These are phyloP conservation scores for Rhizopus arrhizus DNA, from an alignment of 371 early-diverging fungal species.

Conservation along the genomic window DNA sequence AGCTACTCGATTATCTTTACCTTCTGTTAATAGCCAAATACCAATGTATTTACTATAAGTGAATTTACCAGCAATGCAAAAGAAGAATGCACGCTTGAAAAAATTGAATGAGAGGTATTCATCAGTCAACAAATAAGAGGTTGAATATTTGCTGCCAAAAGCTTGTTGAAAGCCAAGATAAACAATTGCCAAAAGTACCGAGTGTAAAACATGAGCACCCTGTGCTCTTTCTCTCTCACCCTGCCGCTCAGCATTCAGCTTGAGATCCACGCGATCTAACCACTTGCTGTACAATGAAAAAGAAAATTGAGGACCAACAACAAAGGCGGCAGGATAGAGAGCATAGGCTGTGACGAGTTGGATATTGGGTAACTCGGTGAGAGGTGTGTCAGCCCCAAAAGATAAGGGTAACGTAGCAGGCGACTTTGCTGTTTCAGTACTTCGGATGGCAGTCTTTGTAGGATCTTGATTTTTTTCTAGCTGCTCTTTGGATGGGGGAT, in stretches of 20 bases:
- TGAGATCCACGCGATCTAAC: conserved; percentile 17
- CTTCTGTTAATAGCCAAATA: conserved; percentile 72
- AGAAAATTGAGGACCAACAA: conserved; percentile 78
- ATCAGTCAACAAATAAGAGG: conserved; percentile 50
- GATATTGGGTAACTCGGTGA: conserved; percentile 51
- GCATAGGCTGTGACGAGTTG: conserved; percentile 59
- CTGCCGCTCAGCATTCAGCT: conserved; percentile 24
- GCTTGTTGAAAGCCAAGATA: conserved; percentile 60
- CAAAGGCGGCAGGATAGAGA: conserved; percentile 66
- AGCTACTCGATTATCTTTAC: conserved; percentile 16
- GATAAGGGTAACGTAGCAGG: conserved; percentile 36
- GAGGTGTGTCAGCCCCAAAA: conserved; percentile 41
- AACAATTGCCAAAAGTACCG: conserved; percentile 49
- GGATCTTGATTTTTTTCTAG: conserved; percentile 8
- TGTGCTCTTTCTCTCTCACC: conserved; percentile 50
- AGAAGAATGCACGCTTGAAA: conserved; percentile 41
- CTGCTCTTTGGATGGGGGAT: conserved; percentile 16
- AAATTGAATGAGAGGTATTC: conserved; percentile 50
- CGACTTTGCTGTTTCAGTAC: conserved; percentile 17
- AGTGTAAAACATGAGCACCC: conserved; percentile 46
- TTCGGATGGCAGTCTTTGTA: conserved; percentile 11
- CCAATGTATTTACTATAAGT: conserved; percentile 72
- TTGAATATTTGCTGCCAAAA: conserved; percentile 51
- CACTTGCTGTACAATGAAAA: conserved; percentile 65
- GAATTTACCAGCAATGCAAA: conserved; percentile 60